phyloP scores from a whole-genome alignment of 2,329 filamentous ascomycete genomes.

The Dothistroma septosporum region DNA sequence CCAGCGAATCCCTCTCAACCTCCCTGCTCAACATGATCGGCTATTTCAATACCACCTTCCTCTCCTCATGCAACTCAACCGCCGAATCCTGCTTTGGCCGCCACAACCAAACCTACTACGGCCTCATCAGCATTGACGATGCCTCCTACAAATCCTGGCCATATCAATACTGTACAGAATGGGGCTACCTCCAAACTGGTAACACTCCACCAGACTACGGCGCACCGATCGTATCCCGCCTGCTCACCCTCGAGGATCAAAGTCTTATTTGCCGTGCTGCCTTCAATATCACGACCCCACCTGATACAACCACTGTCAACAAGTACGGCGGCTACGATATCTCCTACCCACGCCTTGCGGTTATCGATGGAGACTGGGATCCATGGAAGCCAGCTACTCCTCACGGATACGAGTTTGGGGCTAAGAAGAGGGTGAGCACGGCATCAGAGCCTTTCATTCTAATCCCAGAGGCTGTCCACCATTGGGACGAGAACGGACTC shows the following conservation, averaged over 20 bases:
- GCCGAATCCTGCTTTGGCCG: slow-evolving; percentile 51
- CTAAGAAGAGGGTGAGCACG: slow-evolving; percentile 56
- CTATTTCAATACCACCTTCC: slow-evolving; percentile 47
- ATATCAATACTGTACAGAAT: slow-evolving; percentile 60
- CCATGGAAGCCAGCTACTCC: slow-evolving; percentile 74
- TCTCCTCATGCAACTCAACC: slow-evolving; percentile 40
- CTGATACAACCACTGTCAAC: slow-evolving; percentile 66
- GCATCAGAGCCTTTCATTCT: slow-evolving; percentile 66
- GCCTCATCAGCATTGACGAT: slow-evolving; percentile 9
- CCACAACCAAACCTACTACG: slow-evolving; percentile 42
- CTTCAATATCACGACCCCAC: slow-evolving; percentile 64
- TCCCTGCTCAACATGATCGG: slow-evolving; percentile 56
- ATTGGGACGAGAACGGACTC: slow-evolving; percentile 51
- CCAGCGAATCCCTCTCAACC: slow-evolving; percentile 45
- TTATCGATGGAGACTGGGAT: slow-evolving; percentile 72
- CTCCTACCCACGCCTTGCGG: slow-evolving; percentile 68
- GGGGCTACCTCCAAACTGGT: slow-evolving; percentile 75
- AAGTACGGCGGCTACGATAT: slow-evolving; percentile 69
- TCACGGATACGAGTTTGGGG: slow-evolving; percentile 56
- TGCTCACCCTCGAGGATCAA: slow-evolving; percentile 57
- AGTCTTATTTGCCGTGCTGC: slow-evolving; percentile 60
- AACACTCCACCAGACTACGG: slow-evolving; percentile 58
- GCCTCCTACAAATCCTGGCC: slow-evolving; percentile 45
- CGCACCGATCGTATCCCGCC: slow-evolving; percentile 67
- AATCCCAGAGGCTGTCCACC: slow-evolving; percentile 71